Percentiles rank a stretch among this genome's conserved stretches.
These are phyloP conservation scores for Pisolithus sp. DNA, from an alignment of 768 basidiomycete species.

Conservation along the genomic window DNA sequence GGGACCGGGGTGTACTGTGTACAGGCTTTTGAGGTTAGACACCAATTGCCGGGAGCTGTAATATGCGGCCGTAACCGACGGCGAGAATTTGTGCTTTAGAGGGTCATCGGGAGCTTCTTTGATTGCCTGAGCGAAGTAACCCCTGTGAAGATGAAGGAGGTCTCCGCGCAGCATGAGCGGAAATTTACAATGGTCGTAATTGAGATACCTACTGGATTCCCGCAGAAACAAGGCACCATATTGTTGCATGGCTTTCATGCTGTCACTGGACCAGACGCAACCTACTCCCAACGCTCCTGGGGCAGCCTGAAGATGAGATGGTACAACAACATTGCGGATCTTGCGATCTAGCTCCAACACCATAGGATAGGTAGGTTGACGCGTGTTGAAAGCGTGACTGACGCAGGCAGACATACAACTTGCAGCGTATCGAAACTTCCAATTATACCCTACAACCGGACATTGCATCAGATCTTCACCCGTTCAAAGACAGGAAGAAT, in stretches of 20 bases:
- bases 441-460: constrained; percentile 31
- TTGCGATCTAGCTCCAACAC: constrained; percentile 55
- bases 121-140: constrained; percentile 62
- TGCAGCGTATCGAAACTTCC: constrained; percentile 41
- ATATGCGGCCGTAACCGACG: constrained; percentile 67
- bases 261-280: constrained; percentile 13
- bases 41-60: constrained; percentile 66
- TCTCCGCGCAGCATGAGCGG: constrained; percentile 28
- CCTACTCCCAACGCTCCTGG: constrained; percentile 15
- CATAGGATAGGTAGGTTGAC: constrained; percentile 41
- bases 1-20: constrained; percentile 28
- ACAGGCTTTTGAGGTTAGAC: constrained; percentile 33
- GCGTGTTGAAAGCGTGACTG: constrained; percentile 36
- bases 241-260: constrained; percentile 29
- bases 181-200: not conserved
- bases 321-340: constrained; percentile 55
- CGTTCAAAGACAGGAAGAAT: not conserved
- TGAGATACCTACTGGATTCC: constrained; percentile 38
- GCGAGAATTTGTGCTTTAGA: constrained; percentile 54
- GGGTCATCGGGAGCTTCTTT: constrained; percentile 53
- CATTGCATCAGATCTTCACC: constrained; percentile 11
- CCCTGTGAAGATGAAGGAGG: constrained; percentile 57
- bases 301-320: constrained; percentile 37
- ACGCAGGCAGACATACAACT: constrained; percentile 39
- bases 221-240: constrained; percentile 40